Percentiles rank a stretch among this genome's conserved stretches.
Evolutionary conservation across 2,329 filamentous ascomycete species (phyloP).

Genomic region (Cercospora sp.): DNA sequence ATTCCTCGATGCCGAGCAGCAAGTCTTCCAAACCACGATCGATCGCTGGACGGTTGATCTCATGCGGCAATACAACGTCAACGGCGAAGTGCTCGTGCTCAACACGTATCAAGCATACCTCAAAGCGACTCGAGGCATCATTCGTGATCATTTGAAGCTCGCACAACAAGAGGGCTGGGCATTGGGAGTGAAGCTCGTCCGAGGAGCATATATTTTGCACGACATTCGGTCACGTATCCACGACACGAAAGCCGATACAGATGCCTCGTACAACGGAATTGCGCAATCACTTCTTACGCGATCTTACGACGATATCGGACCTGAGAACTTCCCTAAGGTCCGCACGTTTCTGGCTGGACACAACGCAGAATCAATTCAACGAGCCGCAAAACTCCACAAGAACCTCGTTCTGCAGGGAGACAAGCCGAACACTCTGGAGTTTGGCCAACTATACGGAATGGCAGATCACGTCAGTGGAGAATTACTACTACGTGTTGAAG

Average conservation of each 20-base stretch:
- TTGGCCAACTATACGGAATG: constrained; percentile 37
- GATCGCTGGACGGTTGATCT: constrained; percentile 56
- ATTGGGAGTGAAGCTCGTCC: constrained; percentile 55
- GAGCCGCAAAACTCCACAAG: constrained; percentile 23
- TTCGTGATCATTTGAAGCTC: constrained; percentile 48
- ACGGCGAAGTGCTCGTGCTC: constrained; percentile 48
- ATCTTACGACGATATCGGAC: constrained; percentile 29
- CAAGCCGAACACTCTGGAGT: constrained; percentile 26
- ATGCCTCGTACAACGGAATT: constrained; percentile 33
- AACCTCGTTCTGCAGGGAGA: constrained; percentile 22
- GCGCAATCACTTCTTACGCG: constrained; percentile 29
- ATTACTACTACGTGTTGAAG: constrained; percentile 6
- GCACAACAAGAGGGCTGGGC: constrained; percentile 52
- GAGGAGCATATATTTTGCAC: constrained; percentile 55
- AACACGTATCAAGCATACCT: constrained; percentile 57
- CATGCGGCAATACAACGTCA: constrained; percentile 54
- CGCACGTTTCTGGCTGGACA: constrained; percentile 37
- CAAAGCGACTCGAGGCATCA: constrained; percentile 49
- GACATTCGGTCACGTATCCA: constrained; percentile 40
- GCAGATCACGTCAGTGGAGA: constrained; percentile 25
- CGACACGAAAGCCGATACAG: constrained; percentile 34
- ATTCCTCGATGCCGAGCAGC: constrained; percentile 57
- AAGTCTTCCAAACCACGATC: constrained; percentile 53
- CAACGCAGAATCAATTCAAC: constrained; percentile 29
- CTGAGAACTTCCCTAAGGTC: constrained; percentile 27